phyloP scores from a whole-genome alignment of 1,284 basidiomycete species.

The Sanguinoderma infundibulare region DNA sequence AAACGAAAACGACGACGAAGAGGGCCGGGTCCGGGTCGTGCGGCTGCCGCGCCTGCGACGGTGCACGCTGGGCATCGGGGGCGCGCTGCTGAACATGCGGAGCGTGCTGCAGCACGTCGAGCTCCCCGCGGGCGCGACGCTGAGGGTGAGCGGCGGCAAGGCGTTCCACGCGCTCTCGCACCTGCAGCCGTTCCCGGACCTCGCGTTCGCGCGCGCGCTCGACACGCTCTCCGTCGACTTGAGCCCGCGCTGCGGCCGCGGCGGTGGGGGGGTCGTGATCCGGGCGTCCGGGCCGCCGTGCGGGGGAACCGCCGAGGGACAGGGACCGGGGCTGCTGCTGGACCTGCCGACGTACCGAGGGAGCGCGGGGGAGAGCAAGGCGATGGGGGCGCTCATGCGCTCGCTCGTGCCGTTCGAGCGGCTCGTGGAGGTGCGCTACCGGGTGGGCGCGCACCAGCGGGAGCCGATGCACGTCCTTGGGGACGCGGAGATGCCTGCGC shows the following conservation, averaged over 20 bases:
- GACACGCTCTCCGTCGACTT: conserved; percentile 19
- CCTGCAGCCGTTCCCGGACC: conserved; percentile 18
- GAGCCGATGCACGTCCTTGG: conserved; percentile 9
- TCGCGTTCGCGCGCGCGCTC: conserved; percentile 15
- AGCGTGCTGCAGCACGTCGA: conserved; percentile 13
- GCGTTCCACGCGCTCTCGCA: conserved; percentile 19
- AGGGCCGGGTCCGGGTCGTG: too few species aligned
- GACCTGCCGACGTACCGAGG: conserved; percentile 13
- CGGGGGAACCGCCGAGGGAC: background rate
- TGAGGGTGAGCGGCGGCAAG: conserved; percentile 14
- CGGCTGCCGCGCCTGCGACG: conserved; percentile 12
- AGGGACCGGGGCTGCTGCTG: conserved; percentile 13
- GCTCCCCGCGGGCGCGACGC: conserved; percentile 12
- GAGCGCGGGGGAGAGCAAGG: background rate
- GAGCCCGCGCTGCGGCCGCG: background rate
- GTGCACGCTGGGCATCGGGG: conserved; percentile 18
- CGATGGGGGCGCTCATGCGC: background rate
- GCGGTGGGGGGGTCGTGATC: conserved; percentile 7
- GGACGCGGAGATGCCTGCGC: conserved; percentile 4
- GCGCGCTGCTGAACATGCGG: conserved; percentile 22
- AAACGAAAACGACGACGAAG: too few species aligned
- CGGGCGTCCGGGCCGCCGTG: conserved; percentile 9
- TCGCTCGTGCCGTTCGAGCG: conserved; percentile 13
- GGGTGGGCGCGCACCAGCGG: conserved; percentile 5
- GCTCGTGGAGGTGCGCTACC: conserved; percentile 10